A percentile compares a stretch with the other conserved stretches of the same genome.
Evolutionary conservation across 2,329 filamentous ascomycete species (phyloP).

Genomic region (Cryphonectria japonica): DNA sequence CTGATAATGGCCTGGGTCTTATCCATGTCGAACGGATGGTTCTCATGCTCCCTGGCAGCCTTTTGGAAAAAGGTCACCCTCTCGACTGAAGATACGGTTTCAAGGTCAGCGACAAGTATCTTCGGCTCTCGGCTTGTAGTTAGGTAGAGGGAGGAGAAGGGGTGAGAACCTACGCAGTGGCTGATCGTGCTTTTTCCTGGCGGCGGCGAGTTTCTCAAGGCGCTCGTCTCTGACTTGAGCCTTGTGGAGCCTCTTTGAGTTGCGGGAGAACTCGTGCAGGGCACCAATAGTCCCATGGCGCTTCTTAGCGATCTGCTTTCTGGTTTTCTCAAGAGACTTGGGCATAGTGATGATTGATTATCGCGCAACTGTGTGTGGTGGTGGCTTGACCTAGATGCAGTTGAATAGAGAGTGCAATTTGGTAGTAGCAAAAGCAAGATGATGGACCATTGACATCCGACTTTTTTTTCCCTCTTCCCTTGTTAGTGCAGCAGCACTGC

Average conservation of each 20-base stretch:
- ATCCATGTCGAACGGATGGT: slow-evolving; percentile 55
- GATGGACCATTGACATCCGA: not conserved
- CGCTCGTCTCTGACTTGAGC: slow-evolving; percentile 83
- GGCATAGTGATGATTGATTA: slow-evolving; percentile 63
- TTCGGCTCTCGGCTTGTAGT: not conserved
- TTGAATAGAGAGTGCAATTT: not conserved
- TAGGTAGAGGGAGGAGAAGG: slow-evolving; percentile 4
- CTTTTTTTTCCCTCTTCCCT: slow-evolving; percentile 19
- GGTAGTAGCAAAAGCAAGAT: not conserved
- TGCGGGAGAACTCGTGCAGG: slow-evolving; percentile 86
- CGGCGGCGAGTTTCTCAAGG: slow-evolving; percentile 71
- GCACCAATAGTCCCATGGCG: slow-evolving; percentile 71
- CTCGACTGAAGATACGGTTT: slow-evolving; percentile 54
- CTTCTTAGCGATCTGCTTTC: slow-evolving; percentile 91
- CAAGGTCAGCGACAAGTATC: not conserved
- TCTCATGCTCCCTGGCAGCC: slow-evolving; percentile 56
- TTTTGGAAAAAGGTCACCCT: slow-evolving; percentile 75
- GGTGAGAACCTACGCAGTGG: slow-evolving; percentile 62
- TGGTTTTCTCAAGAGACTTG: slow-evolving; percentile 77
- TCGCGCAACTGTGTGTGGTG: no score
- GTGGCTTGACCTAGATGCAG: not conserved
- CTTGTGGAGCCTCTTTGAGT: slow-evolving; percentile 79
- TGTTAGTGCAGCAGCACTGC: slow-evolving; percentile 11
- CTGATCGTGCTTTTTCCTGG: slow-evolving; percentile 74
- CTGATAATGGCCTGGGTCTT: slow-evolving; percentile 65